Base-by-base conservation (phyloP, 164 flowering plant genomes). In the Umbellularia californica region DNA sequence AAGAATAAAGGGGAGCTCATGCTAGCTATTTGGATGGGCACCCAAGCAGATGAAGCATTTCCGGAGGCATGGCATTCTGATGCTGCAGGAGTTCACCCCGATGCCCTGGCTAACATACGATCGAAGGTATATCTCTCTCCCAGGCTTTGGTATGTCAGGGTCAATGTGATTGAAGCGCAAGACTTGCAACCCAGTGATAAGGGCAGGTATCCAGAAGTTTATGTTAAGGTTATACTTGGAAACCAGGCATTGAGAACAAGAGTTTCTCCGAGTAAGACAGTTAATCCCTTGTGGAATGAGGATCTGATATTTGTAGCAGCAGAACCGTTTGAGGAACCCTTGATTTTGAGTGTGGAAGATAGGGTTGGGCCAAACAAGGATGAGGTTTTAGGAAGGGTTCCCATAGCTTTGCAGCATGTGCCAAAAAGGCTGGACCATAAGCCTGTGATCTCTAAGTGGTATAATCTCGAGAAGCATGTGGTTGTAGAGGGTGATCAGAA, bases 11-110 rank as follows among this genome's bases (percentile, higher is more conserved):
- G 96, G 12, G 98, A 94, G 83, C 72, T 94, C 72, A 94, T 94
- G 98, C 87, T 94, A 51, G 98, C 98, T 13, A 90, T 94, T 58
- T 94, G 98, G 98, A 87, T 94, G 65, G 98, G 98, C 20, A 94
- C 98, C 5, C 98, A 94, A 77, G 97, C 98, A 23, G 97, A 94
- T 73, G 97, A 94, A 78, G 93, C 97, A 24, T 94, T 91, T 77
- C 84, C 93, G 28, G 96, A 94, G 77, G 97, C 98, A 20, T 92
- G 95, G 93, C 98, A 90, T 80, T 92, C 98, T 69, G 98, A 94
- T 80, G 91, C 98, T 62, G 93, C 90, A 23, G 80, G 86, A 3
- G 41, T 50, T 1, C 33, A 82, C 72, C 89, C 84, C 58, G 82
- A 86, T 79, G 86, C 83, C 6, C 30, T 85, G 4, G 72, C 92